Evolutionary conservation across 2,329 filamentous ascomycete species (phyloP), one percentile per base, ranked within the genome.

Genomic region (Sclerotinia trifoliorum): DNA sequence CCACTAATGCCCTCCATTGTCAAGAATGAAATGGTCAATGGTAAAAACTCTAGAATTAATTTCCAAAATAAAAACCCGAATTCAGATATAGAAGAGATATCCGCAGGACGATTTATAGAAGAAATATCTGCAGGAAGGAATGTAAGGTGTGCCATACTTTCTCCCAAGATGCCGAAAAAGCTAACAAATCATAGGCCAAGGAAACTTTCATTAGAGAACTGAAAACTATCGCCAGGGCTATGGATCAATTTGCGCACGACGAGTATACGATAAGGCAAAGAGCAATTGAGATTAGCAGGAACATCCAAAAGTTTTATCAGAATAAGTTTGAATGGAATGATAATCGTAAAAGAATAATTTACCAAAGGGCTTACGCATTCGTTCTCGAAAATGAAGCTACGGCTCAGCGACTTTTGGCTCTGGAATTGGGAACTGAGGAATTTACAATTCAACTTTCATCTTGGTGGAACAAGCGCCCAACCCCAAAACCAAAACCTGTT

Each of bases 31-130:
- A 62, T 39, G 32, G 8, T 51, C 15, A 51, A 39, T 51, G n/a
- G 7, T 21, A 63, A 39, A 5, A 63, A 51, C 8, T 24, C 32
- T 11, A 1, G 5, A 19, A 26, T 39, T 21, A 39, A 13, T 39
- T 6, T n/a, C 11, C 29, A 39, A 7, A 42, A 11, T 5, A 26
- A 21, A 51, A 39, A 39, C 13, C 15, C 15, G 7, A 63, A 26
- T 51, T 63, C 60, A 8, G 60, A 63, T 49, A 15, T 52, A 39
- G 46, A 63, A 42, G 29, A 51, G n/a, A 26, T 62, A 35, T 51
- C 60, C 32, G 13, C 60, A 62, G 60, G 46, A 17, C 2, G 1
- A 24, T 55, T 7, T 55, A 42, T 4, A 42, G 35, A 56, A 39
- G 21, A 24, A 39, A 13, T 57, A 39, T 24, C 54, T n/a, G 21